A percentile compares a stretch with the other conserved stretches of the same genome.
These are phyloP conservation scores for Phoenix roebelenii DNA, from an alignment of 176 grass and related monocot species.

Conservation along the genomic window DNA sequence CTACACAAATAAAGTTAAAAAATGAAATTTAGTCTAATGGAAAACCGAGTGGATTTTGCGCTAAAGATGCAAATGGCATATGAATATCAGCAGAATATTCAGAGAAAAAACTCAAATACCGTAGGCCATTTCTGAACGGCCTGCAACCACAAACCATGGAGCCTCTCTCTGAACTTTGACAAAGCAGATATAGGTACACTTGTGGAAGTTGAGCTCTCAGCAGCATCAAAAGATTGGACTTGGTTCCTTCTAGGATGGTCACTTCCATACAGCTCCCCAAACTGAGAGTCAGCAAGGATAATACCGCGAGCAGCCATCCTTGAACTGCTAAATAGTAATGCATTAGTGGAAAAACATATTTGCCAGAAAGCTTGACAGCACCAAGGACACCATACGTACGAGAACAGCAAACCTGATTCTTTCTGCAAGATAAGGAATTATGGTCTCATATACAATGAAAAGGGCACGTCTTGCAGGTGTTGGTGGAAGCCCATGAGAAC, in stretches of 20 bases:
- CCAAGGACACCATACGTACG: background rate
- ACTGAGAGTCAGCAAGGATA: constrained; percentile 49
- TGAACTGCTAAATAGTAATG: constrained; percentile 49
- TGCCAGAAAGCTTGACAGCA: constrained; percentile 15
- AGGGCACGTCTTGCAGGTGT: constrained; percentile 74
- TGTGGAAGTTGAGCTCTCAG: constrained; percentile 25
- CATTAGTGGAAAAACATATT: constrained; percentile 6
- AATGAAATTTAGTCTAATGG: no score
- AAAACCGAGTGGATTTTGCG: no score
- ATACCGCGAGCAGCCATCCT: constrained; percentile 84
- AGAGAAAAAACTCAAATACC: constrained; percentile 31
- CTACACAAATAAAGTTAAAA: no score
- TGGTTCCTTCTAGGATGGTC: constrained; percentile 28
- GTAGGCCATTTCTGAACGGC: constrained; percentile 75
- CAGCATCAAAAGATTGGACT: constrained; percentile 19
- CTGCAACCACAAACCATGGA: constrained; percentile 49
- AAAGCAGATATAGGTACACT: constrained; percentile 33
- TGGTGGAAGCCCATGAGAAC: constrained; percentile 65
- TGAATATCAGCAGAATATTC: constrained; percentile 4
- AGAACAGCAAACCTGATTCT: constrained; percentile 56
- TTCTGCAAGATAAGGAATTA: constrained; percentile 82
- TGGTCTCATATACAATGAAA: constrained; percentile 92
- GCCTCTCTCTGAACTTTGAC: constrained; percentile 44
- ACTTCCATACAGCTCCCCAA: constrained; percentile 38
- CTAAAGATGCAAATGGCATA: constrained; percentile 16